phyloP scores from a whole-genome alignment of 345 rosid genomes.

The Boechera retrofracta region DNA sequence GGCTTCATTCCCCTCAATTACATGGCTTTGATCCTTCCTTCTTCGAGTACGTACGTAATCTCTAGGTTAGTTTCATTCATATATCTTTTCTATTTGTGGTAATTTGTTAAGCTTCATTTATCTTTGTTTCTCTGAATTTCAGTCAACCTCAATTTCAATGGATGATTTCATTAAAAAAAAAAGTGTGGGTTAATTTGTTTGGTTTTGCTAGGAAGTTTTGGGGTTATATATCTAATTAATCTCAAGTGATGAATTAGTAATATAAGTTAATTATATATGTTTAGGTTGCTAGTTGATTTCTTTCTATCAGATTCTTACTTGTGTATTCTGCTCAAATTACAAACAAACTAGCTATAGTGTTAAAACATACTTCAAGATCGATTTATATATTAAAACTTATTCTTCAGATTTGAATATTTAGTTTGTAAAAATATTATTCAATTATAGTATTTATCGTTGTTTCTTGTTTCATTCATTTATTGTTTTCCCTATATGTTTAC shows the following conservation, averaged over 20 bases:
- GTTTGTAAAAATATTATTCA: background rate
- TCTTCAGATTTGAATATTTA: background rate
- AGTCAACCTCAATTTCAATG: background rate
- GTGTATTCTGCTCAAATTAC: background rate
- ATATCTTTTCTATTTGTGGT: background rate
- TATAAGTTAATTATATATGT: background rate
- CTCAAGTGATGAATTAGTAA: conserved; percentile 1
- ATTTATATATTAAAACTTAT: background rate
- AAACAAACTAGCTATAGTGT: background rate
- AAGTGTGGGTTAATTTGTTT: background rate
- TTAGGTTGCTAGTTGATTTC: conserved; percentile 1
- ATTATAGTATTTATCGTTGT: background rate
- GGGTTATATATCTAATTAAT: background rate
- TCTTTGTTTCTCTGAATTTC: background rate
- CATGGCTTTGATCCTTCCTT: conserved; percentile 38
- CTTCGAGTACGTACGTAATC: background rate
- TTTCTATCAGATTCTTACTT: background rate
- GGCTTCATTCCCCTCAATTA: conserved; percentile 96
- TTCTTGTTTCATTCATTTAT: background rate
- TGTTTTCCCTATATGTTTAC: background rate
- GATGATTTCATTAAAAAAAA: background rate
- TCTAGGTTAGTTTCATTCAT: conserved; percentile 29
- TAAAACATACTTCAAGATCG: conserved; percentile 10
- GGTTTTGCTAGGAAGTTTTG: background rate
- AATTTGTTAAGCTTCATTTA: background rate